A percentile compares a stretch with the other conserved stretches of the same genome.
Conservation (phyloP, 345 rosid species). For the Reutealis trisperma region DNA sequence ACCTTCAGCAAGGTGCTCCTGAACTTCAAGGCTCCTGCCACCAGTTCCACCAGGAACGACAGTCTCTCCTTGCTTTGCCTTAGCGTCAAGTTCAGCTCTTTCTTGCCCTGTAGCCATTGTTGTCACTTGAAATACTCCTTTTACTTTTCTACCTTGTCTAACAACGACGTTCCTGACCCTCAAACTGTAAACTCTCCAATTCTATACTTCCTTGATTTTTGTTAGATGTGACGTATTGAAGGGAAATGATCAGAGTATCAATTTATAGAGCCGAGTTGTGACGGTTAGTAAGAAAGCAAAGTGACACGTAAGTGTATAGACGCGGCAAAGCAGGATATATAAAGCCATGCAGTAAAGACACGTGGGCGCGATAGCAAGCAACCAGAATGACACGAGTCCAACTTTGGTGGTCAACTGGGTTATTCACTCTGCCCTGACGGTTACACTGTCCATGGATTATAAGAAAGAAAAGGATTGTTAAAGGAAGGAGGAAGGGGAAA, state of each 20-base stretch:
- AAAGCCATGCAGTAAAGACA: slow-evolving; percentile 26
- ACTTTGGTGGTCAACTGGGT: too few species aligned
- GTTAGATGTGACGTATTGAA: neutral
- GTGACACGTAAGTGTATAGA: slow-evolving; percentile 21
- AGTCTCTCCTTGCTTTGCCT: slow-evolving; percentile 70
- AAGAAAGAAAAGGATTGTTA: too few species aligned
- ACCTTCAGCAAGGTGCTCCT: slow-evolving; percentile 86
- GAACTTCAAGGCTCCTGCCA: slow-evolving; percentile 89
- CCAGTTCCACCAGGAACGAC: slow-evolving; percentile 86
- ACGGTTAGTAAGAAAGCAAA: slow-evolving; percentile 3
- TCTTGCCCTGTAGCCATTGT: slow-evolving; percentile 40
- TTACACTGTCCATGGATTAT: too few species aligned
- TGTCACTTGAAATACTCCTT: neutral
- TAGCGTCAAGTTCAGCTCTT: slow-evolving; percentile 62
- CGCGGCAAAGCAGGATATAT: slow-evolving; percentile 11
- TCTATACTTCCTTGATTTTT: neutral
- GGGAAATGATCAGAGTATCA: neutral
- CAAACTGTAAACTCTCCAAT: too few species aligned
- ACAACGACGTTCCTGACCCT: too few species aligned
- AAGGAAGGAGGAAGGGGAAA: too few species aligned
- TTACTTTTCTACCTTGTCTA: too few species aligned
- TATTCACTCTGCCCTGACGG: too few species aligned
- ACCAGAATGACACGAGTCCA: neutral
- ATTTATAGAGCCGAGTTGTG: neutral
- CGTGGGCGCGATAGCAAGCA: slow-evolving; percentile 24